phyloP scores from a whole-genome alignment of 1,284 basidiomycete species.

The Pseudozyma hubeiensis region DNA sequence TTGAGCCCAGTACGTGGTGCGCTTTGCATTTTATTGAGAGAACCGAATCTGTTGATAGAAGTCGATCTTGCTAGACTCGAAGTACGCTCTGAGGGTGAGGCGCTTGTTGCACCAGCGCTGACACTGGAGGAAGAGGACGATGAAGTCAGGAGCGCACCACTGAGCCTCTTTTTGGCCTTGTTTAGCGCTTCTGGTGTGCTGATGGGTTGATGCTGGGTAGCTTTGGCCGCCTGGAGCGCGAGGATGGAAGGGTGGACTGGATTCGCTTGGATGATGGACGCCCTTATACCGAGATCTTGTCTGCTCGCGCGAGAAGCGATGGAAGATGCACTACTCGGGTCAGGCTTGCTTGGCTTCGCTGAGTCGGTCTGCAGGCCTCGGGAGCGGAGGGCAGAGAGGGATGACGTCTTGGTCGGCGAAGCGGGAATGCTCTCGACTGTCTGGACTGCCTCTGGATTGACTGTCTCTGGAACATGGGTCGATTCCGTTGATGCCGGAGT shows the following conservation, averaged over 20 bases:
- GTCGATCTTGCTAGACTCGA: constrained; percentile 13
- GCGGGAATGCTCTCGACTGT: neutral
- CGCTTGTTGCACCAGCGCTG: neutral
- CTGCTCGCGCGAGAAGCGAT: constrained; percentile 6
- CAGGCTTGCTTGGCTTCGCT: neutral
- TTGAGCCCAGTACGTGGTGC: constrained; percentile 4
- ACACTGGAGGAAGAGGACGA: constrained; percentile 12
- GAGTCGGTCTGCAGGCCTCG: constrained; percentile 20
- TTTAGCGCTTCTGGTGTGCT: constrained; percentile 42
- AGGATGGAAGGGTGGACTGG: constrained; percentile 36
- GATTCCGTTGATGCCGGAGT: neutral
- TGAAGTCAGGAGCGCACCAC: constrained; percentile 29
- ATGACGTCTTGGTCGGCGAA: constrained; percentile 15
- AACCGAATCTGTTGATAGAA: constrained; percentile 7
- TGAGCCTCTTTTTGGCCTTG: constrained; percentile 42
- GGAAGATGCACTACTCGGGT: neutral
- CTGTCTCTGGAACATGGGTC: neutral
- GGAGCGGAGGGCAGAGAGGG: constrained; percentile 20
- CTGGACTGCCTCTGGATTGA: neutral
- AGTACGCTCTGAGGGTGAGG: constrained; percentile 12
- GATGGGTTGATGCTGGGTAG: constrained; percentile 36
- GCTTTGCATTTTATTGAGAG: constrained; percentile 13
- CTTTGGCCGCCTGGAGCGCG: constrained; percentile 21
- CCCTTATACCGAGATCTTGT: constrained; percentile 31
- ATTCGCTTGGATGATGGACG: constrained; percentile 38